These are phyloP conservation scores for Curvularia spicifera DNA, from an alignment of 2,329 filamentous ascomycete species.

Conservation along the genomic window DNA sequence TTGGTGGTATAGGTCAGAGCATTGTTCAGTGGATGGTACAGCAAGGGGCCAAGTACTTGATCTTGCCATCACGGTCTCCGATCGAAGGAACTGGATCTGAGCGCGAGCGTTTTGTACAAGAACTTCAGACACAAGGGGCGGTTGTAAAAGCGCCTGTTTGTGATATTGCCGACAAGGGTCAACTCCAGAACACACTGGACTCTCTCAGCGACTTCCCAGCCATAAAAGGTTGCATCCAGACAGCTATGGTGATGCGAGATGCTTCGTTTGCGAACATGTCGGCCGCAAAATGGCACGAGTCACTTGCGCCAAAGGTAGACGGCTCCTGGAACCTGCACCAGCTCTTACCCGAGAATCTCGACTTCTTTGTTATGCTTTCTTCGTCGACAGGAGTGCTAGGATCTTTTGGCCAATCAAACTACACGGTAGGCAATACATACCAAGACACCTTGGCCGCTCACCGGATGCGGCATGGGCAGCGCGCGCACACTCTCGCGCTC, in stretches of 20 bases:
- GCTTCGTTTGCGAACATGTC: conserved; percentile 32
- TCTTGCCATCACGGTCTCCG: conserved; percentile 25
- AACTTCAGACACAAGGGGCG: conserved; percentile 16
- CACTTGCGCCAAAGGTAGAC: conserved; percentile 37
- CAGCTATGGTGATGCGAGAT: conserved; percentile 30
- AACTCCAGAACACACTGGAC: conserved; percentile 14
- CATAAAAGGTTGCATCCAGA: conserved; percentile 34
- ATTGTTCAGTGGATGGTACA: conserved; percentile 28
- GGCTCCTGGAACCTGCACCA: conserved; percentile 44
- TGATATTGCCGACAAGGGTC: conserved; percentile 21
- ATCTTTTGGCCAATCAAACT: conserved; percentile 30
- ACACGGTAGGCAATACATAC: conserved; percentile 35
- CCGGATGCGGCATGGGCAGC: conserved; percentile 23
- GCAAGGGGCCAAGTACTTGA: conserved; percentile 29
- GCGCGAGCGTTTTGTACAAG: conserved; percentile 16
- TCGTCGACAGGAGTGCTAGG: conserved; percentile 31
- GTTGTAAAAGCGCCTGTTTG: conserved; percentile 23
- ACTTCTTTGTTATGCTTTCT: conserved; percentile 38
- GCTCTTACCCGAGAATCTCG: conserved; percentile 21
- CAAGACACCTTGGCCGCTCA: conserved; percentile 35
- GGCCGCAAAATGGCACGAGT: conserved; percentile 17
- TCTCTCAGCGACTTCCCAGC: conserved; percentile 22
- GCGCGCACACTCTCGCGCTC: conserved; percentile 27
- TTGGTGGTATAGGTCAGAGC: conserved; percentile 34
- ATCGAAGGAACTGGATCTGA: conserved; percentile 11